Percentiles rank a stretch among this genome's conserved stretches.
Evolutionary conservation across 1,139 yeast species (phyloP).

Genomic region (Candida sanyaensis): DNA sequence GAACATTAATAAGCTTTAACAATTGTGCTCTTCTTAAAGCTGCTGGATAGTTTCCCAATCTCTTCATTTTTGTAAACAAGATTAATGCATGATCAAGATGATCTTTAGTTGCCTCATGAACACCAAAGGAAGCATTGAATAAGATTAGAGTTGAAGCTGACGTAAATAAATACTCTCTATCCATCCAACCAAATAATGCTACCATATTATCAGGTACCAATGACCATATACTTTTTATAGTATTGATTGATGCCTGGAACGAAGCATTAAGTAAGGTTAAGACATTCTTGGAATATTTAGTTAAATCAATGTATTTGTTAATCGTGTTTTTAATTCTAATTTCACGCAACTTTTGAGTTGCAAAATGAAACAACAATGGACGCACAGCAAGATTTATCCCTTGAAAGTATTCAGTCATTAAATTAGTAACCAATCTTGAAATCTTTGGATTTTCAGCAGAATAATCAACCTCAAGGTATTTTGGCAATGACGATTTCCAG

Average conservation of each 20-base stretch:
- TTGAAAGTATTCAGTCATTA: constrained; percentile 85
- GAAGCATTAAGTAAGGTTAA: constrained; percentile 75
- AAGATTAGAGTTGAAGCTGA: constrained; percentile 77
- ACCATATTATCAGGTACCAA: constrained; percentile 75
- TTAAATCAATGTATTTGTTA: constrained; percentile 64
- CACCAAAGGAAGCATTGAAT: constrained; percentile 82
- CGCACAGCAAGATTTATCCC: constrained; percentile 83
- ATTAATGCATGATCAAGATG: constrained; percentile 74
- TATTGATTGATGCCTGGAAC: constrained; percentile 80
- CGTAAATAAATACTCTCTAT: constrained; percentile 79
- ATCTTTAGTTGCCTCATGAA: constrained; percentile 71
- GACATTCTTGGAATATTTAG: constrained; percentile 67
- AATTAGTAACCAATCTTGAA: constrained; percentile 69
- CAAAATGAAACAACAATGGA: constrained; percentile 78
- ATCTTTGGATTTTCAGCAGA: constrained; percentile 55
- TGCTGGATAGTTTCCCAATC: constrained; percentile 77
- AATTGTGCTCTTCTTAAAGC: constrained; percentile 73
- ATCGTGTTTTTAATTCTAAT: constrained; percentile 41
- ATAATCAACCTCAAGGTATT: constrained; percentile 65
- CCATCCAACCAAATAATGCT: constrained; percentile 87
- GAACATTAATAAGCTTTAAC: constrained; percentile 59
- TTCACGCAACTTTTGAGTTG: constrained; percentile 63
- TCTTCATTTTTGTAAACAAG: constrained; percentile 73
- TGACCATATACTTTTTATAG: constrained; percentile 74
- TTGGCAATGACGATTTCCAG: constrained; percentile 72